A percentile compares a stretch with the other conserved stretches of the same genome.
phyloP scores from a whole-genome alignment of 2,329 filamentous ascomycete genomes.

The Fusarium avenaceum region DNA sequence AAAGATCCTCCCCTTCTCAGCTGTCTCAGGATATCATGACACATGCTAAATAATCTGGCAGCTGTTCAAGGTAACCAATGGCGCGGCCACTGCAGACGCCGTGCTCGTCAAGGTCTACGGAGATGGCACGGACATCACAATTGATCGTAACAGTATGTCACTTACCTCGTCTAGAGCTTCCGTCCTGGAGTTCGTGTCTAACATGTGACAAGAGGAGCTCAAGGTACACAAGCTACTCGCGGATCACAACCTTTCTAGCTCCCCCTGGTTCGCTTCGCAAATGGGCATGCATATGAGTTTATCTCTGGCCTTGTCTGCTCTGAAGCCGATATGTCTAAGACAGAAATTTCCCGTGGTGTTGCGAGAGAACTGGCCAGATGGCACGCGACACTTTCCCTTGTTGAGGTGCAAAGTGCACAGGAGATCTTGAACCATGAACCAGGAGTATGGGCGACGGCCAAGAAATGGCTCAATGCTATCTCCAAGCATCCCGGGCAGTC shows the following conservation, averaged over 20 bases:
- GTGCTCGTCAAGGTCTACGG: constrained; percentile 44
- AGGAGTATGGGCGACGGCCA: constrained; percentile 42
- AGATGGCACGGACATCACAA: constrained; percentile 43
- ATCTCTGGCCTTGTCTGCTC: constrained; percentile 34
- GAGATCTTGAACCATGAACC: constrained; percentile 24
- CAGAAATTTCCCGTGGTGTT: constrained; percentile 33
- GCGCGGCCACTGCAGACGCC: neutral
- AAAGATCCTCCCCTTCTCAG: neutral
- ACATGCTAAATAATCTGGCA: constrained; percentile 19
- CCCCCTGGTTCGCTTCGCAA: constrained; percentile 37
- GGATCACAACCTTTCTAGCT: constrained; percentile 33
- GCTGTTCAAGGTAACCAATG: constrained; percentile 38
- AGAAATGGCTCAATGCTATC: constrained; percentile 40
- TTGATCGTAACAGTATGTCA: constrained; percentile 41
- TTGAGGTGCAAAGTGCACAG: neutral
- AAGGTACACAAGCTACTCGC: constrained; percentile 38
- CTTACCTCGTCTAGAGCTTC: constrained; percentile 8
- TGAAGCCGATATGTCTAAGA: constrained; percentile 30
- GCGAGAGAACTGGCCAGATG: constrained; percentile 41
- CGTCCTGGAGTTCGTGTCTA: constrained; percentile 20
- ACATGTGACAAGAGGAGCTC: constrained; percentile 42
- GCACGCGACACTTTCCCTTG: constrained; percentile 30
- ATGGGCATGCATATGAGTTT: constrained; percentile 43
- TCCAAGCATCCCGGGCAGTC: constrained; percentile 15
- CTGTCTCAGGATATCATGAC: neutral